Evolutionary conservation across 2,329 filamentous ascomycete genomes (phyloP).

Genomic region (Xylaria sp.): DNA sequence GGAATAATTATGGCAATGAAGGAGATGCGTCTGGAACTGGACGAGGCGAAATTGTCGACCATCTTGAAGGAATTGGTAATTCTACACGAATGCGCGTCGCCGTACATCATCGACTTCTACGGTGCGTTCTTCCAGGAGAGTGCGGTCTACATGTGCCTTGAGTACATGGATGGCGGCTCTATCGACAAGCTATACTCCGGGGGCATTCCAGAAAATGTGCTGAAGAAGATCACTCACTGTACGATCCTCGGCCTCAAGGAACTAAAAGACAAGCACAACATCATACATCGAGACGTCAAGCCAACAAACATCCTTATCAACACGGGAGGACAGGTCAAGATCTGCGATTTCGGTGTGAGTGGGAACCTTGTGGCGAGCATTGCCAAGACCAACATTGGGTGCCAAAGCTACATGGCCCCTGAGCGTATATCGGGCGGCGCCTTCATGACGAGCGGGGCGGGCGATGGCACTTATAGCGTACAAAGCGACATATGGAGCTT

Average conservation of each 20-base stretch:
- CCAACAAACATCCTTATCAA: conserved; percentile 98
- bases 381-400: conserved; percentile 97
- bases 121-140: conserved; percentile 99
- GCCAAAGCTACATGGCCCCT: conserved; percentile 98
- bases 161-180: conserved; percentile 98
- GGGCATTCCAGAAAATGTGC: conserved; percentile 84
- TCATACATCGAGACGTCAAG: conserved; percentile 98
- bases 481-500: conserved; percentile 98
- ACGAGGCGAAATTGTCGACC: conserved; percentile 94
- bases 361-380: conserved; percentile 97
- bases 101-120: conserved; percentile 98
- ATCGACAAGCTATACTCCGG: conserved; percentile 94
- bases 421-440: conserved; percentile 90
- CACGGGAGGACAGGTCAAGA: conserved; percentile 88
- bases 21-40: conserved; percentile 91
- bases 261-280: conserved; percentile 97
- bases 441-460: conserved; percentile 70
- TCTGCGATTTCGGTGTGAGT: conserved; percentile 97
- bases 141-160: conserved; percentile 98
- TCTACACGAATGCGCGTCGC: conserved; percentile 89
- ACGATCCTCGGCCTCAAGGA: conserved; percentile 91
- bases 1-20: conserved; percentile 99
- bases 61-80: conserved; percentile 98
- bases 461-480: conserved; percentile 90
- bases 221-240: conserved; percentile 87